phyloP scores from a whole-genome alignment of 2,329 filamentous ascomycete genomes.

The Claviceps sp. region DNA sequence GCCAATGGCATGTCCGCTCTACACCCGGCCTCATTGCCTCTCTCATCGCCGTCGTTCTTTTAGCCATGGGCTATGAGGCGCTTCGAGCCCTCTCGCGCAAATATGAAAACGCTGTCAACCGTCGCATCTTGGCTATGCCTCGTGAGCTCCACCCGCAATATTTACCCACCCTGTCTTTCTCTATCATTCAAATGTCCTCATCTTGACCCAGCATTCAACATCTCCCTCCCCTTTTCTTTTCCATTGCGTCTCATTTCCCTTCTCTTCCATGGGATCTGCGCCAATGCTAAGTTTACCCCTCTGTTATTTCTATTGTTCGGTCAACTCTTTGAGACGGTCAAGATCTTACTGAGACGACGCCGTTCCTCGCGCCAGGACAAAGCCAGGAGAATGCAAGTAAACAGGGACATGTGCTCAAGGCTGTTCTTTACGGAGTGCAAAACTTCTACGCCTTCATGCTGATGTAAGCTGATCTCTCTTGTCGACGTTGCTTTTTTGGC shows the following conservation, averaged over 20 bases:
- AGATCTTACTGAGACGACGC: constrained; percentile 47
- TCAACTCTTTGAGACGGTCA: constrained; percentile 16
- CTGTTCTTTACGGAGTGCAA: constrained; percentile 74
- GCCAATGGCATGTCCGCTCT: constrained; percentile 72
- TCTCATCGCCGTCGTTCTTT: constrained; percentile 64
- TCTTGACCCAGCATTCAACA: too few species aligned
- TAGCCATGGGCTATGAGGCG: constrained; percentile 88
- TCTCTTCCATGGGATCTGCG: constrained; percentile 8
- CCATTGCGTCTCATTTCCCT: constrained; percentile 1
- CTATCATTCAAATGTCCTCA: neutral
- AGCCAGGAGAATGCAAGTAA: constrained; percentile 47
- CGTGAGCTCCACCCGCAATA: constrained; percentile 30
- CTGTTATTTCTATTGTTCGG: neutral
- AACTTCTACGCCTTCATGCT: constrained; percentile 99
- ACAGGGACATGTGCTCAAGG: constrained; percentile 66
- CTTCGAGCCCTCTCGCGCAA: constrained; percentile 62
- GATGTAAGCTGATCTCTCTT: constrained; percentile 54
- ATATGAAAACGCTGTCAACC: constrained; percentile 53
- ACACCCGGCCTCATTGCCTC: constrained; percentile 66
- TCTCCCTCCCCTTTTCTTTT: constrained; percentile 1
- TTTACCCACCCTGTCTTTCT: neutral
- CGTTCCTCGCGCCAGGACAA: constrained; percentile 60
- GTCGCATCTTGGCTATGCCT: constrained; percentile 32
- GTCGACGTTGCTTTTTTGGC: neutral
- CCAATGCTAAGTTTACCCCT: constrained; percentile 18